Base-by-base conservation (phyloP, 2,329 filamentous ascomycete species). In the Fusarium sp. region DNA sequence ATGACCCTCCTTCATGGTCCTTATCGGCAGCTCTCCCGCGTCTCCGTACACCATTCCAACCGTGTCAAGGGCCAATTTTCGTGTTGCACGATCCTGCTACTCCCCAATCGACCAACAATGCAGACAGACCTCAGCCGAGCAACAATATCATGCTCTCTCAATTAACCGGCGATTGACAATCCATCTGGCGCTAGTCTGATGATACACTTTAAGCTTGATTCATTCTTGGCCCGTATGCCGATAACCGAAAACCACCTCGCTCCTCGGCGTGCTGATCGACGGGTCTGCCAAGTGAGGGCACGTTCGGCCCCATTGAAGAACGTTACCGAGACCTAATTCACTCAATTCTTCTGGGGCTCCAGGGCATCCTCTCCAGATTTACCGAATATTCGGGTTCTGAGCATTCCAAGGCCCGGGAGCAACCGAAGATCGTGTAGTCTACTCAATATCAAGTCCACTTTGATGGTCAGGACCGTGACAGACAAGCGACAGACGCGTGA, bases 1-100 rank as follows among this genome's bases (percentile, higher is more conserved):
- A 39, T 46, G 35, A 12, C 27, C 54, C 56, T 60, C 58, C 54
- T 46, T 51, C 45, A 60, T 52, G 35, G 33, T 37, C 39, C 63
- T 39, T 62, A 49, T 73, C 74, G 74, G 74, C 65, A 59, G 51
- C 45, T 51, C 62, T 74, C 74, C 74, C 74, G 74, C 61, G 54
- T 69, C 69, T 71, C 74, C 74, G 74, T 33, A 44, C 27, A 37
- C 41, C 45, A 71, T 48, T 42, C 11, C 35, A 66, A 51, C 42
- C 19, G 21, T 44, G 16, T 16, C 49, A 49, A 38, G 39, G 41
- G 37, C 37, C 35, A 27, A 41, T 51, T 59, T 39, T 67, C 49
- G 45, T 45, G 27, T 59, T 54, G 41, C 29, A 49, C 39, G 33
- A 48, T 46, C 27, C 21, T n/a, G 42, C 33, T 39, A 33, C 16